Evolutionary conservation across 129 eudicot genomes (phyloP), one percentile per base, ranked within the genome.

Genomic region (Artemisia tridentata): DNA sequence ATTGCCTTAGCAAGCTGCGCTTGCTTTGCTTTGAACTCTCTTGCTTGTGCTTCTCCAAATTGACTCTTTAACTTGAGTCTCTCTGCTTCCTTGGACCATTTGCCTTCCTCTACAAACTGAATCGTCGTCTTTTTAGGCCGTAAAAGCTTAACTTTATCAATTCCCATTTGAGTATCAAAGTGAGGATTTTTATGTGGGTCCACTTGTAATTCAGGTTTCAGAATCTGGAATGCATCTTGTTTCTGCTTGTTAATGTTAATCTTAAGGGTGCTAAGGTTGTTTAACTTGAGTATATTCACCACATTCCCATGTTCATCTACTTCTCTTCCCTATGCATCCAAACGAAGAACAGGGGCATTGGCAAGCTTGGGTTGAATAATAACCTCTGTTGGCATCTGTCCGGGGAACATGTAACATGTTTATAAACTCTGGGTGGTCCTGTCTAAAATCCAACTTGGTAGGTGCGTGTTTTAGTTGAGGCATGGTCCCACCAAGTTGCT

Each of bases 21-120:
- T 80, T 88, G 96, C 82, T 88, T 92, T 43, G 84, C 88, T 84
- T 79, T 91, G 13, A 88, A 82, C 78, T 91, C 97, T 70, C 82
- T 84, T 11, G 97, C 92, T 72, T 86, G 95, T 60, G 96, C 96
- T 80, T 91, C 97, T 61, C 97, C 97, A 82, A 91, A 91, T 75
- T 84, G 96, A 80, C 87, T 88, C 85, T 84, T 91, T 53, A 85
- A 47, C 70, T 88, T 91, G 4, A 80, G 72, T 1, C 78, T 84
- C 78, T 91, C 96, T 65, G 97, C 97, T 63, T 91, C 96, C 78
- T 75, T 91, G 11, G 97, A 82, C 97, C 97, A 91, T 82, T 88
- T 88, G 51, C 96, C 97, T 86, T 91, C 92, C 78, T 91, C 96
- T 8, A 91, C 97, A 80, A 91, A 88, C 75, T 86, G 93, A 75